Percentiles rank a stretch among this genome's conserved stretches.
Evolutionary conservation across 176 grass and related monocot genomes (phyloP).

Genomic region (Chloris gayana): DNA sequence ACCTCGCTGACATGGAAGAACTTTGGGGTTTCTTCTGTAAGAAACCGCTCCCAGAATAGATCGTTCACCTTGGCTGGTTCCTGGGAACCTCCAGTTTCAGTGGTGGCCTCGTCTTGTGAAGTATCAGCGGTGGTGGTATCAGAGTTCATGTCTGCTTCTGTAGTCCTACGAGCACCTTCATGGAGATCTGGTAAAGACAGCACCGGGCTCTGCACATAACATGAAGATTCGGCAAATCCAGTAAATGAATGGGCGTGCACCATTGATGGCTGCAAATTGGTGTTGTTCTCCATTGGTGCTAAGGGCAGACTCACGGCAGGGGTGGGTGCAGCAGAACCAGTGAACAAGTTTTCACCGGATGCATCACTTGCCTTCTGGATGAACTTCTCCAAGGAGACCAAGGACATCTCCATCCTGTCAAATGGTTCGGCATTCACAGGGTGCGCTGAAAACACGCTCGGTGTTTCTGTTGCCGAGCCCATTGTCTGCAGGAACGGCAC

Average conservation of each 20-base stretch:
- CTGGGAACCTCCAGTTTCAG: constrained; percentile 12
- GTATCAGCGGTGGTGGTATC: constrained; percentile 43
- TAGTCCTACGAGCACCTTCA: neutral
- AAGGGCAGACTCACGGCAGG: constrained; percentile 30
- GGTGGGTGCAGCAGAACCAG: constrained; percentile 35
- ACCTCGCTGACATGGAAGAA: neutral
- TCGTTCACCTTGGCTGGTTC: constrained; percentile 51
- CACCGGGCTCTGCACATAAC: constrained; percentile 36
- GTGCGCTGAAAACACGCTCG: constrained; percentile 12
- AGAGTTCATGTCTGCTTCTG: constrained; percentile 52
- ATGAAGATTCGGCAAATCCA: constrained; percentile 27
- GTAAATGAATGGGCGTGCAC: constrained; percentile 17
- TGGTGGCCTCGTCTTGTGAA: constrained; percentile 44
- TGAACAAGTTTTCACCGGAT: constrained; percentile 43
- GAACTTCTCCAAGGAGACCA: constrained; percentile 77
- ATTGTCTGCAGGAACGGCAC: neutral
- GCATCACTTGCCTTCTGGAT: constrained; percentile 51
- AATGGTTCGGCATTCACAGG: constrained; percentile 37
- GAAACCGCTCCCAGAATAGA: constrained; percentile 74
- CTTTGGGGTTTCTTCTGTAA: constrained; percentile 55
- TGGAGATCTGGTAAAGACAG: constrained; percentile 35
- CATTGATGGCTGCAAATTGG: constrained; percentile 26
- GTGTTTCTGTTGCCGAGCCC: neutral
- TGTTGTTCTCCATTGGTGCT: constrained; percentile 34
- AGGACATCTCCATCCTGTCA: constrained; percentile 73